Evolutionary conservation across 345 rosid species (phyloP), one percentile per base, ranked within the genome.

Genomic region (Boechera retrofracta): DNA sequence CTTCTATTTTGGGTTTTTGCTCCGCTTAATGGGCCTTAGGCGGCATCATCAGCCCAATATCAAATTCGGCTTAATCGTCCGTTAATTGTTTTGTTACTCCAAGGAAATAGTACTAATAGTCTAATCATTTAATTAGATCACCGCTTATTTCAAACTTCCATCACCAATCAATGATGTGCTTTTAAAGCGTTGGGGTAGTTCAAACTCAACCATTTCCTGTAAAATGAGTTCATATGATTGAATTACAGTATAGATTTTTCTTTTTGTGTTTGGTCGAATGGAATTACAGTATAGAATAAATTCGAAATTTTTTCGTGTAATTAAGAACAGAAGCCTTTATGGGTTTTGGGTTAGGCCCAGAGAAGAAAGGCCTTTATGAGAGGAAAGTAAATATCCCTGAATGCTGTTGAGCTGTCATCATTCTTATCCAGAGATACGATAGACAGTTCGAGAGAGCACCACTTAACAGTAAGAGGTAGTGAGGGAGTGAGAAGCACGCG

Each of bases 401-500:
- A 15, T 7, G 63, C 41, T 7, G 26, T 33, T 58, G 63, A 58
- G 63, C 44, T 58, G 64, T 35, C 64, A 59, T 59, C 6, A 16
- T 36, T 59, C 45, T 59, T 59, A 59, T 59, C 64, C 64, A 35
- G 13, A 33, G 42, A 58, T 44, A 49, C 10, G 26, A 58, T 15
- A 15, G 51, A 55, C 18, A 31, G 41, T 32, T 58, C 24, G 63
- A n/a, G 63, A n/a, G 63, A 32, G 63, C 41, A 57, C 11, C 41
- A 57, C 24, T 12, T 58, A 58, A 33, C 12, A n/a, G 26, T 56
- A 66, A 5, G 39, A 58, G 42, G 39, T 16, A 12, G 58, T 11
- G 49, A 13, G n/a, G 48, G 32, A 49, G 74, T 67, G 79, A 32
- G 53, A 49, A 26, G 0, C 56, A 76, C 74, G 68, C 53, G 21